Percentiles rank a stretch among this genome's conserved stretches.
phyloP scores from a whole-genome alignment of 23 red algal genomes.

The Gracilaria gracilis region DNA sequence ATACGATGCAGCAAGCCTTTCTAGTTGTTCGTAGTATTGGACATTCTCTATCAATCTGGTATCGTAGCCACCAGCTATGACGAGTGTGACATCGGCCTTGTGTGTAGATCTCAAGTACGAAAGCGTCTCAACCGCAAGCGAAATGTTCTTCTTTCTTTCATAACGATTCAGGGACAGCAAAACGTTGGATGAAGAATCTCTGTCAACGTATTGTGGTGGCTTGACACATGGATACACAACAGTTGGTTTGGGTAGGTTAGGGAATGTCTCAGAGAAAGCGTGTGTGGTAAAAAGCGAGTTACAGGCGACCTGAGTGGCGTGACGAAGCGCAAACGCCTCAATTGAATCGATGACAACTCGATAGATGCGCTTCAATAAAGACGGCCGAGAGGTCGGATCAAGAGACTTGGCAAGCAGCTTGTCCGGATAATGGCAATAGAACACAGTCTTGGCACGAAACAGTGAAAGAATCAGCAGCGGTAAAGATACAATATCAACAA shows the following conservation, averaged over 20 bases:
- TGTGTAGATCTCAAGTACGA: slow-evolving; percentile 29
- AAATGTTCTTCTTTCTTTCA: slow-evolving; percentile 95
- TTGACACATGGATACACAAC: slow-evolving; percentile 89
- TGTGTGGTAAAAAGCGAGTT: slow-evolving; percentile 86
- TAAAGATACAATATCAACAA: slow-evolving; percentile 89
- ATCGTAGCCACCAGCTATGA: slow-evolving; percentile 95
- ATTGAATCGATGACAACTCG: slow-evolving; percentile 71
- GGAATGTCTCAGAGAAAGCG: slow-evolving; percentile 70
- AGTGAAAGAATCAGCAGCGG: slow-evolving; percentile 81
- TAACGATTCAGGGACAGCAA: slow-evolving; percentile 93
- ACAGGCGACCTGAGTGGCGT: slow-evolving; percentile 68
- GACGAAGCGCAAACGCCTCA: slow-evolving; percentile 63
- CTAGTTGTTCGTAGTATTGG: slow-evolving; percentile 52
- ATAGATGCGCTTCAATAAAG: slow-evolving; percentile 50
- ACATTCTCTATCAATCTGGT: slow-evolving; percentile 86
- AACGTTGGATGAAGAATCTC: neutral
- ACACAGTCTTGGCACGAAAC: slow-evolving; percentile 70
- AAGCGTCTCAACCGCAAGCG: slow-evolving; percentile 76
- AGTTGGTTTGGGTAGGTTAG: slow-evolving; percentile 33
- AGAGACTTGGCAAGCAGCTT: slow-evolving; percentile 71
- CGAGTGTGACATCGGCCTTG: slow-evolving; percentile 28
- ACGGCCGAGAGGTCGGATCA: slow-evolving; percentile 23
- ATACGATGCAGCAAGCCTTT: slow-evolving; percentile 3
- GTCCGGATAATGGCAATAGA: slow-evolving; percentile 99
- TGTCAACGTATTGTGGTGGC: neutral